Conservation (phyloP, 23 red algal species). For the Agarophyton chilense region DNA sequence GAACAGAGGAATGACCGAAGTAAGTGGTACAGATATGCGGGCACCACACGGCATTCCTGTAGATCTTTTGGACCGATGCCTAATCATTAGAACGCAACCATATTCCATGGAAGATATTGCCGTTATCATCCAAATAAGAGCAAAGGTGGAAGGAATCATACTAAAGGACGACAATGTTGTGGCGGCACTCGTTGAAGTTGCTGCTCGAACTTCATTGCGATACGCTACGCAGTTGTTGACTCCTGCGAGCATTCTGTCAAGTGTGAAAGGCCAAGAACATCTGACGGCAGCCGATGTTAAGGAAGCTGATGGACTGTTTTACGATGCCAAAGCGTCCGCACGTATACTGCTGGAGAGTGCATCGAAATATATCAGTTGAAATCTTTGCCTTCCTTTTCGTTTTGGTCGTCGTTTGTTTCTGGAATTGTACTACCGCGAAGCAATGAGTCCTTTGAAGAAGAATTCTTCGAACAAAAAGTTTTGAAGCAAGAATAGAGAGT, state of each 20-base stretch:
- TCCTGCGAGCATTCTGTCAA: slow-evolving; percentile 79
- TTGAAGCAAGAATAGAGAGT: no score
- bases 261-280: slow-evolving; percentile 81
- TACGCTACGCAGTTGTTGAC: slow-evolving; percentile 93
- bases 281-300: slow-evolving; percentile 80
- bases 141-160: slow-evolving; percentile 69
- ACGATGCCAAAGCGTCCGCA: slow-evolving; percentile 91
- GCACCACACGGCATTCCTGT: slow-evolving; percentile 95
- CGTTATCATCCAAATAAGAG: slow-evolving; percentile 86
- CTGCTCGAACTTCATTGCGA: slow-evolving; percentile 84
- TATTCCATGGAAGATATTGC: slow-evolving; percentile 91
- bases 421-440: no score
- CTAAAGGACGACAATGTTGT: slow-evolving; percentile 76
- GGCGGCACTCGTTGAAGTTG: slow-evolving; percentile 74
- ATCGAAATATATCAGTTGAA: slow-evolving; percentile 62
- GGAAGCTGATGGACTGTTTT: slow-evolving; percentile 92
- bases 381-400: no score
- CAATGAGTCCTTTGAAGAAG: no score
- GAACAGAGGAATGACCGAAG: slow-evolving; percentile 93
- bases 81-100: slow-evolving; percentile 93
- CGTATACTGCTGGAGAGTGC: slow-evolving; percentile 65
- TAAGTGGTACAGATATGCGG: slow-evolving; percentile 89
- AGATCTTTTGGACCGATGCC: slow-evolving; percentile 94
- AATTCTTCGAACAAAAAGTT: no score
- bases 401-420: no score